A percentile compares a stretch with the other conserved stretches of the same genome.
phyloP scores from a whole-genome alignment of 139 green algal genomes.

The Chlorella sorokiniana region DNA sequence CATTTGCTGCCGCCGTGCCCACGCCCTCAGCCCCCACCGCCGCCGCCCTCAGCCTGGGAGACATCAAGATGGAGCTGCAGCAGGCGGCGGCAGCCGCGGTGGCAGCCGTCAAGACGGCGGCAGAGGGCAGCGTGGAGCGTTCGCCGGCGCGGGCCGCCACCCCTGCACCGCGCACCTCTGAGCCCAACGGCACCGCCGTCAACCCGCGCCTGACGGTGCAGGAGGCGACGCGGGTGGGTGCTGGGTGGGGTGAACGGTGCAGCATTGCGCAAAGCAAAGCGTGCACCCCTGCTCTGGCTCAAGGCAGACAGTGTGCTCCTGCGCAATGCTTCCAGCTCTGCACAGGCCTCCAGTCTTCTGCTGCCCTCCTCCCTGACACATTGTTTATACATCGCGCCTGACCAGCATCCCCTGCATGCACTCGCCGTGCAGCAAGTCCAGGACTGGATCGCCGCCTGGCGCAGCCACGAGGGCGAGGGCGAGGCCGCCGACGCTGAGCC shows the following conservation, averaged over 20 bases:
- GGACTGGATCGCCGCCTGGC: conserved; percentile 29
- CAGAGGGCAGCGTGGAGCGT: neutral
- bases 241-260: neutral
- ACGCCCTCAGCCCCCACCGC: neutral
- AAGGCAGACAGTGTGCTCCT: neutral
- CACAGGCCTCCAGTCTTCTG: neutral
- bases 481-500: neutral
- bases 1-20: neutral
- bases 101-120: neutral
- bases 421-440: conserved; percentile 26
- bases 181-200: conserved; percentile 8
- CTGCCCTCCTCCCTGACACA: neutral
- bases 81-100: neutral
- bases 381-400: neutral
- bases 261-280: neutral
- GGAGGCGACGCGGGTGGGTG: conserved; percentile 15
- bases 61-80: conserved; percentile 2
- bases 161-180: neutral
- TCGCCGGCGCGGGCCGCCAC: neutral
- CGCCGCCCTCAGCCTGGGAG: neutral
- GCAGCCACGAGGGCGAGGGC: neutral
- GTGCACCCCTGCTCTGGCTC: neutral
- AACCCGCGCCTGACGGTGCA: conserved; percentile 17
- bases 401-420: neutral
- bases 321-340: too few species aligned